Conservation (phyloP, 2,329 filamentous ascomycete genomes). For the Stagonosporopsis vannaccii region DNA sequence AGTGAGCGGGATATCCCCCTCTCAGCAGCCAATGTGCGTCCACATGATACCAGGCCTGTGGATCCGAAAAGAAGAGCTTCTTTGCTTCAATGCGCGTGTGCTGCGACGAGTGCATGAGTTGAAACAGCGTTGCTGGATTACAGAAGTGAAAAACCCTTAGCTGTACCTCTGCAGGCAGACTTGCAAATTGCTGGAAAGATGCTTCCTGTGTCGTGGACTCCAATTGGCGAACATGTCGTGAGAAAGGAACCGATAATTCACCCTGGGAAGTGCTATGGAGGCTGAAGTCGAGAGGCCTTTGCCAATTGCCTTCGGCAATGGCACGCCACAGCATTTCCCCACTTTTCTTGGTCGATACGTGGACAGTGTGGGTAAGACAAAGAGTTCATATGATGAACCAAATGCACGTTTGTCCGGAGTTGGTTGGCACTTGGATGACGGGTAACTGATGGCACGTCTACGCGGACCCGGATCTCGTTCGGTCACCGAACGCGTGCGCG, state of each 20-base stretch:
- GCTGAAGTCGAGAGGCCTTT: constrained; percentile 13
- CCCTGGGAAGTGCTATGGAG: constrained; percentile 3
- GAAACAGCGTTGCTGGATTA: constrained; percentile 19
- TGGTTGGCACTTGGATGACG: too few species aligned
- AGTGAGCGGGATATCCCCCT: constrained; percentile 14
- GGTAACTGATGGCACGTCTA: neutral
- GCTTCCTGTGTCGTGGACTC: neutral
- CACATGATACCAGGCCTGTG: constrained; percentile 10
- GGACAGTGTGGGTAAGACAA: neutral
- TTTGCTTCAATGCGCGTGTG: constrained; percentile 13
- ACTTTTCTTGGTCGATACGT: neutral
- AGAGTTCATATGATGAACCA: neutral
- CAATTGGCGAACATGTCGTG: constrained; percentile 1
- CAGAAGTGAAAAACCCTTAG: constrained; percentile 2
- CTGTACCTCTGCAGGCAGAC: constrained; percentile 7
- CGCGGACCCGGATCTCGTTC: neutral
- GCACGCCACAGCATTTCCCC: constrained; percentile 4
- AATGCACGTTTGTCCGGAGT: neutral
- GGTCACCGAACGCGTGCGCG: neutral
- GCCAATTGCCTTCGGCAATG: constrained; percentile 12
- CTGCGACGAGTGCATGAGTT: constrained; percentile 24
- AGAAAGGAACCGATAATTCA: constrained; percentile 13
- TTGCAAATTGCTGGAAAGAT: neutral
- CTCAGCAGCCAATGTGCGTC: constrained; percentile 18
- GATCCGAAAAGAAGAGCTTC: constrained; percentile 20